These are phyloP conservation scores for Cephalotrichum gorgonifer DNA, from an alignment of 2,329 filamentous ascomycete species.

Conservation along the genomic window DNA sequence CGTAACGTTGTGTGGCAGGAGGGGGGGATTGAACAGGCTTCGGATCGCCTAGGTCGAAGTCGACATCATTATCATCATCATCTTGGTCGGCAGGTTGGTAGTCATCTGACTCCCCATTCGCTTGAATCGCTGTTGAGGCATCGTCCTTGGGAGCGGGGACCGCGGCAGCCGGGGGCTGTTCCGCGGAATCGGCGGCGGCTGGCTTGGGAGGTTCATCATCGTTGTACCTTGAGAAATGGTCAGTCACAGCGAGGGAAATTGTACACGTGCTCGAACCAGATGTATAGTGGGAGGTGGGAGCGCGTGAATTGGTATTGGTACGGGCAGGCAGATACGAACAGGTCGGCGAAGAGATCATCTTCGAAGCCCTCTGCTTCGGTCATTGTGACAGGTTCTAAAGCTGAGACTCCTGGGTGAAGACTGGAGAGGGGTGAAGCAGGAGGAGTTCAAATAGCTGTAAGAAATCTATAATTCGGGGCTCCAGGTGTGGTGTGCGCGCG, in stretches of 20 bases:
- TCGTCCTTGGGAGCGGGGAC: not conserved
- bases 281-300: not conserved
- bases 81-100: conserved; percentile 25
- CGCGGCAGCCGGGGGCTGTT: conserved; percentile 13
- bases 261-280: not conserved
- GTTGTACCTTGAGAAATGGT: conserved; percentile 7
- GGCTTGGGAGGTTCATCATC: conserved; percentile 11
- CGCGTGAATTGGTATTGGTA: not conserved
- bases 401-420: not conserved
- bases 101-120: not conserved
- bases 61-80: conserved; percentile 46
- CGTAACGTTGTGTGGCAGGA: conserved; percentile 12
- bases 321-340: conserved; percentile 58
- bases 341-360: conserved; percentile 90
- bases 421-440: not conserved
- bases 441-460: not conserved
- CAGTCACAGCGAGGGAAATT: not conserved
- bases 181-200: conserved; percentile 16
- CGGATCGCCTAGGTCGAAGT: conserved; percentile 44
- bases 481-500: too few relatives aligned
- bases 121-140: not conserved
- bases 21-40: conserved; percentile 14
- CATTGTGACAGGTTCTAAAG: conserved; percentile 37
- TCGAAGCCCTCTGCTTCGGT: conserved; percentile 74
- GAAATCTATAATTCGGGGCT: too few relatives aligned